Conservation (phyloP, 2,329 filamentous ascomycete genomes). For the Elsinoe australis region DNA sequence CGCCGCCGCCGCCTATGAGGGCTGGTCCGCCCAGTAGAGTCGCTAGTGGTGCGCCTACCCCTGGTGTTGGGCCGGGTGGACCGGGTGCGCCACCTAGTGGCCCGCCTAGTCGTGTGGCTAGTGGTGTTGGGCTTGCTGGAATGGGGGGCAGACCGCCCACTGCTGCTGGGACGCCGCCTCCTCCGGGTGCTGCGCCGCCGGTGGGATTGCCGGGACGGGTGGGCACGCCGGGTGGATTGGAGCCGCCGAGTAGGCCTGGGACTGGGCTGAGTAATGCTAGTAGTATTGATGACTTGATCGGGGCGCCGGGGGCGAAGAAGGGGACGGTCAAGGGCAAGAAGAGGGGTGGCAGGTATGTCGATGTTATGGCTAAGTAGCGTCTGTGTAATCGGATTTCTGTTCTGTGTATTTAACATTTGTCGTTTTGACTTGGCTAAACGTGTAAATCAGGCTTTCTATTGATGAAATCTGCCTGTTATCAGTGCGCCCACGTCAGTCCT, state of each 20-base stretch:
- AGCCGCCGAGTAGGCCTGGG: constrained; percentile 60
- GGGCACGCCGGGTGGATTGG: constrained; percentile 13
- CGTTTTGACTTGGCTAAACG: no score
- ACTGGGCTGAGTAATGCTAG: constrained; percentile 87
- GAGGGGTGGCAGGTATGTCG: constrained; percentile 83
- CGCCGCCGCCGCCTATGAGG: constrained; percentile 59
- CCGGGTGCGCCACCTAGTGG: constrained; percentile 22
- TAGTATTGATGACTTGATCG: constrained; percentile 87
- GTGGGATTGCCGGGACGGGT: constrained; percentile 31
- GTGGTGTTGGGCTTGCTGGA: no score
- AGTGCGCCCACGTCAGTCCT: no score
- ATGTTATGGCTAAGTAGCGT: constrained; percentile 72
- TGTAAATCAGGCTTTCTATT: no score
- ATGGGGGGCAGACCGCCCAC: constrained; percentile 27
- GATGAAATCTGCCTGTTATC: no score
- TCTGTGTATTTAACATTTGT: no score
- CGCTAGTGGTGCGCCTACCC: constrained; percentile 20
- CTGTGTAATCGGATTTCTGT: no score
- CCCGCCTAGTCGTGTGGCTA: constrained; percentile 28
- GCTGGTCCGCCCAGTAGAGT: constrained; percentile 26
- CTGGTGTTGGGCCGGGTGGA: no score
- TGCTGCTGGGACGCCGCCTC: constrained; percentile 29
- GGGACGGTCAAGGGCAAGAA: constrained; percentile 57
- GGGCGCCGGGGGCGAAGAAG: constrained; percentile 63
- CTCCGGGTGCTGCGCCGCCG: constrained; percentile 30